Conservation (phyloP, 306 rosid genomes). For the Lathyrus sativus region DNA sequence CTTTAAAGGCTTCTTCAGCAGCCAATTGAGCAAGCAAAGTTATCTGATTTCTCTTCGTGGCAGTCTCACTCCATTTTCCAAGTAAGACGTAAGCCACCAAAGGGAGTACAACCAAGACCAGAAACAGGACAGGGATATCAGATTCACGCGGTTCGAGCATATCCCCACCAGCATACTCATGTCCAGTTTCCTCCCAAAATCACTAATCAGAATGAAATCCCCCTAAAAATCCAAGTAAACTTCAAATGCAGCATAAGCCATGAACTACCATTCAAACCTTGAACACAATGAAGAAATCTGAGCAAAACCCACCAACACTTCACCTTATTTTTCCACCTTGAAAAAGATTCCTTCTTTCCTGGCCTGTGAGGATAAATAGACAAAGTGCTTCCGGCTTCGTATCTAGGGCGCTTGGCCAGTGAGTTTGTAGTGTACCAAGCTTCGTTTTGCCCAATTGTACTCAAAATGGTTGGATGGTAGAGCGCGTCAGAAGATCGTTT, state of each 20-base stretch:
- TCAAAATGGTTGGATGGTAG: too few species aligned
- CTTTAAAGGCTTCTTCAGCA: conserved; percentile 70
- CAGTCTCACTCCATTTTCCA: conserved; percentile 85
- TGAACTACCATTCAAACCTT: conserved; percentile 46
- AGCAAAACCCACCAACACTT: conserved; percentile 48
- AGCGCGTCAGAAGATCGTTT: too few species aligned
- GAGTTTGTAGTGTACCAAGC: too few species aligned
- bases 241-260: conserved; percentile 41
- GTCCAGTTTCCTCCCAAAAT: conserved; percentile 61
- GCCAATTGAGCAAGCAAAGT: conserved; percentile 75
- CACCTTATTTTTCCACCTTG: conserved; percentile 35
- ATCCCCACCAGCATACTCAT: conserved; percentile 95
- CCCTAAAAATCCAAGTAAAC: conserved; percentile 39
- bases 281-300: conserved; percentile 49
- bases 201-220: conserved; percentile 45
- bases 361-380: too few species aligned
- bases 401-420: too few species aligned
- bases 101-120: conserved; percentile 81
- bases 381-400: too few species aligned
- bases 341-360: conserved; percentile 58
- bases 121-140: conserved; percentile 82
- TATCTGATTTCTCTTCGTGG: conserved; percentile 66
- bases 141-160: conserved; percentile 94
- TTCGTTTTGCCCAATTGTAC: too few species aligned
- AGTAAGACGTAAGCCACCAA: conserved; percentile 78